Percentiles rank a stretch among this genome's conserved stretches.
These are phyloP conservation scores for Groenewaldozyma salmanticensis DNA, from an alignment of 805 yeast genomes.

Conservation along the genomic window DNA sequence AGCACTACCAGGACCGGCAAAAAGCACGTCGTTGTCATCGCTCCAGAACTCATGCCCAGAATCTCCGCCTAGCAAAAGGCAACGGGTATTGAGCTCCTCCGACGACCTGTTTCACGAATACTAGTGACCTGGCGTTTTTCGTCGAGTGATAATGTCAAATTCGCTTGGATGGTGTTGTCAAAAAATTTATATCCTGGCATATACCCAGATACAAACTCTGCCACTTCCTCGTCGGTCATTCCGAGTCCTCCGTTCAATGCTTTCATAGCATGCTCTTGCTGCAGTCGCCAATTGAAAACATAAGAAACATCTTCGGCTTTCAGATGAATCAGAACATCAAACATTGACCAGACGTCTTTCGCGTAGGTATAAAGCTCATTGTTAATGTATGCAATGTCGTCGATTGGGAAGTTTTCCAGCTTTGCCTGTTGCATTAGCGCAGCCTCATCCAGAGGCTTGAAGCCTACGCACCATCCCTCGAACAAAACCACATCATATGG, in stretches of 20 bases:
- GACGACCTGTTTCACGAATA: not conserved
- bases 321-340: conserved; percentile 53
- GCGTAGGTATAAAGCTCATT: conserved; percentile 40
- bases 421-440: conserved; percentile 6
- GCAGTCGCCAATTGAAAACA: conserved; percentile 70
- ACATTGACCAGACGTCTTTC: conserved; percentile 41
- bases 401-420: conserved; percentile 25
- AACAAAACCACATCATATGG: conserved; percentile 59
- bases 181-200: conserved; percentile 79
- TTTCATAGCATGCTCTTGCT: conserved; percentile 59
- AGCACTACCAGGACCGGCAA: too few relatives aligned
- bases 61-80: too few relatives aligned
- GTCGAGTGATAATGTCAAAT: conserved; percentile 9
- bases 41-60: too few relatives aligned
- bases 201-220: conserved; percentile 64
- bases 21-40: too few relatives aligned
- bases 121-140: conserved; percentile 6
- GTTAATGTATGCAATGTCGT: conserved; percentile 38
- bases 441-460: conserved; percentile 32
- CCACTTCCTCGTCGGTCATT: conserved; percentile 69
- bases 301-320: conserved; percentile 49
- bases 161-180: conserved; percentile 12
- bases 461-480: conserved; percentile 96
- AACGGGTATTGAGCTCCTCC: not conserved
- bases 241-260: conserved; percentile 46